These are phyloP conservation scores for Hyphopichia homilentoma DNA, from an alignment of 805 yeast species.

Conservation along the genomic window DNA sequence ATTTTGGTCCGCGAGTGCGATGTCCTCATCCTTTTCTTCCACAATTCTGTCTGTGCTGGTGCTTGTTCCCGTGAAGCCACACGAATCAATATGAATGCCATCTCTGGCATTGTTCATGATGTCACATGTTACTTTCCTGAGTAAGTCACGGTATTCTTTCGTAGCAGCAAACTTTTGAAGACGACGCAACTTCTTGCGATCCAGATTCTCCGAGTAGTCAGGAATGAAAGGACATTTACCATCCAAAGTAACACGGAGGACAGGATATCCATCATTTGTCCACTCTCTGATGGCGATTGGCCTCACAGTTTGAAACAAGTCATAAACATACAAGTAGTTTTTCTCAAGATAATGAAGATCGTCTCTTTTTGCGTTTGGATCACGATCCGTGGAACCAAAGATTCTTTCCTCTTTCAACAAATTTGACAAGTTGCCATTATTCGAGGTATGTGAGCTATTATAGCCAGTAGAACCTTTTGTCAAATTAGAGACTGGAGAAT, in stretches of 20 bases:
- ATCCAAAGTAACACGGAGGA: conserved; percentile 54
- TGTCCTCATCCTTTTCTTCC: conserved; percentile 3
- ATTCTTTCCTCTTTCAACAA: conserved; percentile 80
- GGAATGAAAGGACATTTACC: conserved; percentile 84
- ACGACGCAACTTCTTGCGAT: conserved; percentile 37
- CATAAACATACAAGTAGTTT: conserved; percentile 72
- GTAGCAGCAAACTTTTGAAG: conserved; percentile 38
- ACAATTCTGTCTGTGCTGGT: conserved; percentile 23
- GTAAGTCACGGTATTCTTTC: conserved; percentile 36
- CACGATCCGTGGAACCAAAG: conserved; percentile 85
- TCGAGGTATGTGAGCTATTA: background rate
- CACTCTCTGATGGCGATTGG: conserved; percentile 86
- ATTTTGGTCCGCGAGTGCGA: conserved; percentile 12
- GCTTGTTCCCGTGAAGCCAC: conserved; percentile 19
- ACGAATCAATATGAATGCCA: conserved; percentile 10
- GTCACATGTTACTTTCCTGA: conserved; percentile 31
- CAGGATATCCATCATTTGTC: conserved; percentile 52
- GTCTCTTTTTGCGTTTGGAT: conserved; percentile 78
- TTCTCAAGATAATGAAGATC: conserved; percentile 80
- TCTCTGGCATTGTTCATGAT: conserved; percentile 25
- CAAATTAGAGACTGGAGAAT: conserved; percentile 9
- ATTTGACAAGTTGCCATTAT: conserved; percentile 29
- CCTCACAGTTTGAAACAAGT: conserved; percentile 68
- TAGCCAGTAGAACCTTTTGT: background rate
- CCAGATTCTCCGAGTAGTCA: conserved; percentile 45